A percentile compares a stretch with the other conserved stretches of the same genome.
Conservation (phyloP, 495 filamentous ascomycete species). For the Podospora bellae-mahoneyi region DNA sequence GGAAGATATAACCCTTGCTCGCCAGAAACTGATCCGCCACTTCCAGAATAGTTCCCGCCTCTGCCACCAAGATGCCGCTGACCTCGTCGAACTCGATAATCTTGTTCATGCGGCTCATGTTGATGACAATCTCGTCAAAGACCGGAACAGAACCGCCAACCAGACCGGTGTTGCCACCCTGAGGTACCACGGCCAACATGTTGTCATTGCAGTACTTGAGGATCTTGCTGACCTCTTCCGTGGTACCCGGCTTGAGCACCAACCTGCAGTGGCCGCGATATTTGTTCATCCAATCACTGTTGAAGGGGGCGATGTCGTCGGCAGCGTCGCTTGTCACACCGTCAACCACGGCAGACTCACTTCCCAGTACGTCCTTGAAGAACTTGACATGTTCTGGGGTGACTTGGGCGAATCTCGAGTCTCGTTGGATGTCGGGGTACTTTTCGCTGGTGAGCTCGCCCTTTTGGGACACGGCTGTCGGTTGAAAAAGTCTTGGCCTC, state of each 20-base stretch:
- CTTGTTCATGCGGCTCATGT: slow-evolving; percentile 78
- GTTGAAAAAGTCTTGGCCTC: slow-evolving; percentile 29
- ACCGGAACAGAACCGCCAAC: slow-evolving; percentile 94
- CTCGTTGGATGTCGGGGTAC: slow-evolving; percentile 78
- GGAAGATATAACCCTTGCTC: slow-evolving; percentile 79
- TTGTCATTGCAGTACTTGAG: slow-evolving; percentile 91
- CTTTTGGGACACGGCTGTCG: slow-evolving; percentile 27
- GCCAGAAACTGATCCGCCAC: slow-evolving; percentile 79
- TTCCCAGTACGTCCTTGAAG: slow-evolving; percentile 74
- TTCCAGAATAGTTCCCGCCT: slow-evolving; percentile 89
- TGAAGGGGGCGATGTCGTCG: slow-evolving; percentile 87
- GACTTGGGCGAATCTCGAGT: slow-evolving; percentile 67
- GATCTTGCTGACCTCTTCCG: slow-evolving; percentile 82
- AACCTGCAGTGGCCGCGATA: slow-evolving; percentile 87
- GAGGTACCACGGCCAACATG: slow-evolving; percentile 89
- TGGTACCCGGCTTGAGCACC: slow-evolving; percentile 77
- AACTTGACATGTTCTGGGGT: slow-evolving; percentile 71
- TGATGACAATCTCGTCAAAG: slow-evolving; percentile 96
- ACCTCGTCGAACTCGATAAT: slow-evolving; percentile 90
- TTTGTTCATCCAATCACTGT: slow-evolving; percentile 98
- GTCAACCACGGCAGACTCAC: slow-evolving; percentile 76
- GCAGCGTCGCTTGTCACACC: slow-evolving; percentile 66
- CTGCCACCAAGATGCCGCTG: slow-evolving; percentile 83
- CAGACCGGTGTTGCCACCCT: slow-evolving; percentile 93
- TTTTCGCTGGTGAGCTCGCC: slow-evolving; percentile 76